Conservation (phyloP, 2,329 filamentous ascomycete species). For the Fusarium paranaense region DNA sequence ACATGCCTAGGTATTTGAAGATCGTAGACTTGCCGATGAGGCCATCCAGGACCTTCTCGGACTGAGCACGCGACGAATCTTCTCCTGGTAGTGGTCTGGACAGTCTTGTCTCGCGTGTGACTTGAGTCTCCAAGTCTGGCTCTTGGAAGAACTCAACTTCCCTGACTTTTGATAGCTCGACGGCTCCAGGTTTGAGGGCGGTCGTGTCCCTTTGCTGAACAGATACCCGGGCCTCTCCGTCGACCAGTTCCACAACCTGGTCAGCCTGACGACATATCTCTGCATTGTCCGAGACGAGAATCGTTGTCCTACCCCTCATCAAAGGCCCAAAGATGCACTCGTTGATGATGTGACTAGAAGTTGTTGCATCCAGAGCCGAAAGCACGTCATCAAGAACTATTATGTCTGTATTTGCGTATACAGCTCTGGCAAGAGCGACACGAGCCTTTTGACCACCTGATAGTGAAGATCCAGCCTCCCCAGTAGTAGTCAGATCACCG, state of each 20-base stretch:
- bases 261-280: neutral
- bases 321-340: neutral
- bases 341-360: neutral
- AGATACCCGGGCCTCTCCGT: neutral
- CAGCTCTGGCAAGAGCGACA: constrained; percentile 7
- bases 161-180: neutral
- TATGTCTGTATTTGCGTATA: constrained; percentile 4
- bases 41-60: neutral
- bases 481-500: constrained; percentile 7
- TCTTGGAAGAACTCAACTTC: neutral
- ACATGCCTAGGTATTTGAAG: neutral
- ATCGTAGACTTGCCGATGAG: neutral
- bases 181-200: neutral
- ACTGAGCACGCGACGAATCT: neutral
- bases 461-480: constrained; percentile 6
- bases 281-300: neutral
- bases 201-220: neutral
- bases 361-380: constrained; percentile 10
- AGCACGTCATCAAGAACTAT: constrained; percentile 13
- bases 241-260: neutral
- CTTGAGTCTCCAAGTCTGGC: neutral
- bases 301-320: neutral
- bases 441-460: constrained; percentile 12
- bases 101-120: neutral
- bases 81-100: neutral